Base-by-base conservation (phyloP, 208 protist genomes). In the Perkinsela sp. region DNA sequence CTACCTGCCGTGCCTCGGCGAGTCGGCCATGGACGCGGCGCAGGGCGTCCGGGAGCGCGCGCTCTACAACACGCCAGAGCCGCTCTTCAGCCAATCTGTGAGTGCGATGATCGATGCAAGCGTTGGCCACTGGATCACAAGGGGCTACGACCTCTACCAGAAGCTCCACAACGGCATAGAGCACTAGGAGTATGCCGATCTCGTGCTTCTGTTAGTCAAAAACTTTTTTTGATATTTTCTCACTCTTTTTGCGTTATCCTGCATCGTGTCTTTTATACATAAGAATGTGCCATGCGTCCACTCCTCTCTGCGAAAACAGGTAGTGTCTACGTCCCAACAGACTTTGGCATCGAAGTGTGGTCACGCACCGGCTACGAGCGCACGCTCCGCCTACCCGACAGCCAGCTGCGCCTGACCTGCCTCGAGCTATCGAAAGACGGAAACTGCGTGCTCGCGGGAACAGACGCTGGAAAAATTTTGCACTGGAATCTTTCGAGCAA, bases 111-210 rank as follows among this genome's bases (percentile, higher is more conserved):
- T 95, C 72, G 76, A 82, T 68, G 80, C 74, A 57, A 91, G 84
- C 72, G 78, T 86, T 15, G 88, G 93, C 72, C 93, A 93, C 75
- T 93, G 89, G 89, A 80, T 86, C 71, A 92, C 87, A 0, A 75
- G 82, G 30, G 80, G 81, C 2, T 93, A 94, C 75, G 88, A 93
- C 73, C 82, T 91, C 72, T 93, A 93, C 67, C 88, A 93, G 72
- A 88, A 83, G 16, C 76, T 91, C 31, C 84, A 90, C 70, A 94
- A 94, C 69, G 88, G 87, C 32, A 93, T 94, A 68, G 69, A 90
- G 73, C 88, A 79, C 71, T 69, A 32, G n/a, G 31, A 67, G 16
- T 28, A 32, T 68, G 31, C n/a, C 16, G 71, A 69, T 16, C 22
- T 29, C 67, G 31, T 30, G 31, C 6, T 73, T n/a, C 48, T 29